Base-by-base conservation (phyloP, 352 stramenopile species). In the Globisporangium cystogenes region DNA sequence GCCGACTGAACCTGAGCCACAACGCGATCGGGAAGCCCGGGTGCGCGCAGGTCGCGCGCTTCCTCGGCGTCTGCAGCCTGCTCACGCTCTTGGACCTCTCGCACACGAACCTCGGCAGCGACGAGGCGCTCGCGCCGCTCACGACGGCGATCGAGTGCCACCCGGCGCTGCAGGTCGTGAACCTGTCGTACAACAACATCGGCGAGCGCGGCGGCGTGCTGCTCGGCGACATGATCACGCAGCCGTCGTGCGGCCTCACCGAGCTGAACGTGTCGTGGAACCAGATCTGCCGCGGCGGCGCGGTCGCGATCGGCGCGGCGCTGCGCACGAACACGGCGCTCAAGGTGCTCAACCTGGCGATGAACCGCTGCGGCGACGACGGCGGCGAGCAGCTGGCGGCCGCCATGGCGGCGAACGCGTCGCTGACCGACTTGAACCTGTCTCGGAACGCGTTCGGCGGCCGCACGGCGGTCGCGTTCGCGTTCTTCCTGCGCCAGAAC, bases 241-340 rank as follows among this genome's bases (percentile, higher is more conserved):
- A 80, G 31, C 60, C 70, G 2, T 64, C 60, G 12, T 90, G 80
- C 48, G 53, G 51, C 20, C 65, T 90, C 18, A 65, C 47, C 29
- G 65, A 74, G 46, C 52, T 90, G 7, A 65, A 90, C 35, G 53
- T 88, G 1, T 87, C 76, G 10, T 90, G 80, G 80, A 90, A 90
- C 63, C 64, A 71, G 33, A 87, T 90, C 41, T 75, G 80, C 58
- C 63, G 62, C 2, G 51, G 35, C 21, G 80, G 80, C 4, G 76
- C 76, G 0, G 69, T 75, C 14, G 72, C 72, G 0, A 70, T 90
- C 47, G 80, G 80, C 0, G 64, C 64, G 1, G 79, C 80, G 3
- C 57, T 90, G 53, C 64, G 70, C 4, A 76, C 68, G 0, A 90
- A 88, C 36, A 70, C 59, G 0, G 72, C 66, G 5, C 46, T 90